These are phyloP conservation scores for Ogataea hybrid DNA, from an alignment of 1,139 yeast species.

Conservation along the genomic window DNA sequence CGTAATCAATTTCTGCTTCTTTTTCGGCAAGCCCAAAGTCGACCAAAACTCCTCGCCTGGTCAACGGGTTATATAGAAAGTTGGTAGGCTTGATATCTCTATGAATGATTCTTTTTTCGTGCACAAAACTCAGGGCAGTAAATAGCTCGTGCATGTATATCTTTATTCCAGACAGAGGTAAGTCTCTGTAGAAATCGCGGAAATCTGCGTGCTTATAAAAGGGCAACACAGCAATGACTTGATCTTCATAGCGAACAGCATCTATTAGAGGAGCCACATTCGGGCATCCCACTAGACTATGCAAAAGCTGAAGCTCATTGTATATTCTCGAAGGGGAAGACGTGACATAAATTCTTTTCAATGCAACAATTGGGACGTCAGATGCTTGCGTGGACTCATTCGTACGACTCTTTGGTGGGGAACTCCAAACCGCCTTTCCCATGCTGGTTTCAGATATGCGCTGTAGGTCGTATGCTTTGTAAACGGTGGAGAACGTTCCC, in stretches of 20 bases:
- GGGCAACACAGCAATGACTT: constrained; percentile 89
- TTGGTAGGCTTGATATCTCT: constrained; percentile 91
- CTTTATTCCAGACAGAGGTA: constrained; percentile 77
- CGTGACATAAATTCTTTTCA: constrained; percentile 91
- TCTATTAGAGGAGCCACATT: constrained; percentile 88
- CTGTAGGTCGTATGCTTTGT: constrained; percentile 75
- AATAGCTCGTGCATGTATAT: constrained; percentile 78
- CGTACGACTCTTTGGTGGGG: constrained; percentile 23
- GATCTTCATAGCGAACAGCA: constrained; percentile 84
- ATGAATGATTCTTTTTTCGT: constrained; percentile 73
- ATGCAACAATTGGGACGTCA: constrained; percentile 62
- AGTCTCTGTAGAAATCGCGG: constrained; percentile 77
- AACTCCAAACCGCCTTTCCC: constrained; percentile 35
- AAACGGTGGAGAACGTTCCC: constrained; percentile 90
- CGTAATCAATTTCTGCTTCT: constrained; percentile 25
- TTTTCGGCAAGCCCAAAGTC: constrained; percentile 91
- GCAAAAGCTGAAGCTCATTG: constrained; percentile 78
- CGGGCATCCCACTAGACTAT: constrained; percentile 62
- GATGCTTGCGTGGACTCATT: constrained; percentile 2
- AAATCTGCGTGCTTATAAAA: constrained; percentile 91
- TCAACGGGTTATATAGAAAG: constrained; percentile 74
- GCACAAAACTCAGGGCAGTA: constrained; percentile 73
- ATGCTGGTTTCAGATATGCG: constrained; percentile 39
- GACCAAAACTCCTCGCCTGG: constrained; percentile 78
- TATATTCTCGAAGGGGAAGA: constrained; percentile 89